A percentile compares a stretch with the other conserved stretches of the same genome.
Evolutionary conservation across 2,329 filamentous ascomycete genomes (phyloP).

Genomic region (Cryphonectria nitschkei): DNA sequence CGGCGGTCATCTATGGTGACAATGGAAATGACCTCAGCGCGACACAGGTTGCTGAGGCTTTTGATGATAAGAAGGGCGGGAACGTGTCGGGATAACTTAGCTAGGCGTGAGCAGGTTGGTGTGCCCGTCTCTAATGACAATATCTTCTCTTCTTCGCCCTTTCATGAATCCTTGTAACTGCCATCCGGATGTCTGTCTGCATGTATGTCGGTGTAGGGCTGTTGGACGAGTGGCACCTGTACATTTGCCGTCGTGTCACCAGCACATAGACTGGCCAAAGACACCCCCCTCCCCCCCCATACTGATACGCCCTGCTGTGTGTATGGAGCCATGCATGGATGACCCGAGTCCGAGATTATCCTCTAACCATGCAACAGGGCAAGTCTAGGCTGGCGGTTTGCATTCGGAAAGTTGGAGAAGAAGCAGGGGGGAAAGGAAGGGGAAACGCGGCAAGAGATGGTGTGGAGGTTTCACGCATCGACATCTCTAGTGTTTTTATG

Average conservation of each 20-base stretch:
- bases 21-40: conserved; percentile 10
- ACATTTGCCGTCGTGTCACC: background rate
- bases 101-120: background rate
- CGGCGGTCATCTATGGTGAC: conserved; percentile 10
- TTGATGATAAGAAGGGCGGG: conserved; percentile 18
- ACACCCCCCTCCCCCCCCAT: background rate
- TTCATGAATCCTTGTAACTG: background rate
- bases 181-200: background rate
- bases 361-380: background rate
- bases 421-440: background rate
- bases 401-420: background rate
- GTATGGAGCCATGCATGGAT: background rate
- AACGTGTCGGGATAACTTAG: background rate
- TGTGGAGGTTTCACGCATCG: background rate
- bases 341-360: background rate
- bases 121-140: background rate
- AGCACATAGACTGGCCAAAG: background rate
- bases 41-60: conserved; percentile 19
- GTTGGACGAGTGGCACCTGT: background rate
- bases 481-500: background rate
- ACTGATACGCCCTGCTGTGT: background rate
- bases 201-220: background rate
- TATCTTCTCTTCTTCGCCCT: background rate
- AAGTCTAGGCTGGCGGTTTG: conserved; percentile 6
- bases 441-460: too few relatives aligned